These are phyloP conservation scores for Hymenoscyphus occultus DNA, from an alignment of 2,329 filamentous ascomycete species.

Conservation along the genomic window DNA sequence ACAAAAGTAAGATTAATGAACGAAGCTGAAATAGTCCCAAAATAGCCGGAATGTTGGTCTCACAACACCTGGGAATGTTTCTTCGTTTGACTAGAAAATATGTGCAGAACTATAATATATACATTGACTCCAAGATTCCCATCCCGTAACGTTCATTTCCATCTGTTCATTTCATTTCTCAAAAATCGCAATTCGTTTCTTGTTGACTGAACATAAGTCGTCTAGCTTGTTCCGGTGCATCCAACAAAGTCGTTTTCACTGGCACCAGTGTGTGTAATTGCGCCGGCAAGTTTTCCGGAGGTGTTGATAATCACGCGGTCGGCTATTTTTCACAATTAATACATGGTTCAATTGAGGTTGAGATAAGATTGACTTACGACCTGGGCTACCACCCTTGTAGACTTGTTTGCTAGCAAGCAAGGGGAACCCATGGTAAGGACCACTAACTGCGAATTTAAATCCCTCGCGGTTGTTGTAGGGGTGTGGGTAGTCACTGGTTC, in stretches of 20 bases:
- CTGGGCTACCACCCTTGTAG: conserved; percentile 52
- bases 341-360: not conserved
- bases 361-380: conserved; percentile 39
- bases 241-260: conserved; percentile 65
- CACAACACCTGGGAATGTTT: too few species aligned
- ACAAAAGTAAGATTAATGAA: too few species aligned
- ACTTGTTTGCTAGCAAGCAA: conserved; percentile 46
- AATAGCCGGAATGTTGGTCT: too few species aligned
- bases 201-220: not conserved
- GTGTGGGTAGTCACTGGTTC: conserved; percentile 49
- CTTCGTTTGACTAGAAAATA: too few species aligned
- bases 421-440: conserved; percentile 64
- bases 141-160: not conserved
- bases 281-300: conserved; percentile 54
- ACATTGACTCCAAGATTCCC: too few species aligned
- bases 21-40: too few species aligned
- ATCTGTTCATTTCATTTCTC: not conserved
- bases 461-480: conserved; percentile 61
- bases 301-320: conserved; percentile 65
- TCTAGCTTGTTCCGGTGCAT: conserved; percentile 41
- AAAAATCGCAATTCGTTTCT: not conserved
- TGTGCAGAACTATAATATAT: too few species aligned
- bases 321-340: conserved; percentile 39
- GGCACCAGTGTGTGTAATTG: conserved; percentile 69
- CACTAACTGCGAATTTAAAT: conserved; percentile 54